Percentiles rank a stretch among this genome's conserved stretches.
These are phyloP conservation scores for Tubosaeta sp. DNA, from an alignment of 768 basidiomycete species.

Conservation along the genomic window DNA sequence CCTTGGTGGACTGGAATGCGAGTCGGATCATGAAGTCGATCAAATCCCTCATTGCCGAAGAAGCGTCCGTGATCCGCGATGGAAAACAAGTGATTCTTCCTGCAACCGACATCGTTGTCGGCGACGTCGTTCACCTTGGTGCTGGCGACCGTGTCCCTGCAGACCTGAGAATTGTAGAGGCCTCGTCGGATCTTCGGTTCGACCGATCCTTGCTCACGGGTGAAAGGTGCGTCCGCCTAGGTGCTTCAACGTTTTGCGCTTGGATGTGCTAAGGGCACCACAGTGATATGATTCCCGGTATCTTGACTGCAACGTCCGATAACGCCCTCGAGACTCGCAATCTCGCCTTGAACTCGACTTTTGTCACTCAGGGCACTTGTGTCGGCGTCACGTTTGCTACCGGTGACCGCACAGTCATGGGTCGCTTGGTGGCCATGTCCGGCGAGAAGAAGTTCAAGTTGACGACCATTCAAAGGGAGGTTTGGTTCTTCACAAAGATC, in stretches of 20 bases:
- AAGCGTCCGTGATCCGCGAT: slow-evolving; percentile 52
- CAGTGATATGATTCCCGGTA: slow-evolving; percentile 44
- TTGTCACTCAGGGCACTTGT: slow-evolving; percentile 40
- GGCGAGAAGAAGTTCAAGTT: slow-evolving; percentile 42
- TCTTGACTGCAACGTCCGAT: slow-evolving; percentile 41
- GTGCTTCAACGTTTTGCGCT: not conserved
- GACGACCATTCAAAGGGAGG: slow-evolving; percentile 45
- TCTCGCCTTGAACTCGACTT: slow-evolving; percentile 45
- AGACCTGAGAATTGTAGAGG: slow-evolving; percentile 51
- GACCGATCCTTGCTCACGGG: slow-evolving; percentile 54
- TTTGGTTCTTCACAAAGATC: slow-evolving; percentile 51
- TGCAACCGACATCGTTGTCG: slow-evolving; percentile 55
- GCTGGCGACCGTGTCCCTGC: slow-evolving; percentile 58
- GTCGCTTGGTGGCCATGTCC: slow-evolving; percentile 53
- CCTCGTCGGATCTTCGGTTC: slow-evolving; percentile 48
- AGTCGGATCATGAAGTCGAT: slow-evolving; percentile 51
- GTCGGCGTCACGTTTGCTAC: slow-evolving; percentile 39
- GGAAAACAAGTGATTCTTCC: slow-evolving; percentile 42
- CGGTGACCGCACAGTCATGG: slow-evolving; percentile 45
- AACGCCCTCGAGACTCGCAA: slow-evolving; percentile 47
- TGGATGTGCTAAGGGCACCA: not conserved
- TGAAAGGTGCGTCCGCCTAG: slow-evolving; percentile 32
- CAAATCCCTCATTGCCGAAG: slow-evolving; percentile 55
- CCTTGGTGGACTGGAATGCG: slow-evolving; percentile 48
- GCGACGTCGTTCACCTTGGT: slow-evolving; percentile 49